Evolutionary conservation across 2,329 filamentous ascomycete genomes (phyloP).

Genomic region (Bipolaris cookei): DNA sequence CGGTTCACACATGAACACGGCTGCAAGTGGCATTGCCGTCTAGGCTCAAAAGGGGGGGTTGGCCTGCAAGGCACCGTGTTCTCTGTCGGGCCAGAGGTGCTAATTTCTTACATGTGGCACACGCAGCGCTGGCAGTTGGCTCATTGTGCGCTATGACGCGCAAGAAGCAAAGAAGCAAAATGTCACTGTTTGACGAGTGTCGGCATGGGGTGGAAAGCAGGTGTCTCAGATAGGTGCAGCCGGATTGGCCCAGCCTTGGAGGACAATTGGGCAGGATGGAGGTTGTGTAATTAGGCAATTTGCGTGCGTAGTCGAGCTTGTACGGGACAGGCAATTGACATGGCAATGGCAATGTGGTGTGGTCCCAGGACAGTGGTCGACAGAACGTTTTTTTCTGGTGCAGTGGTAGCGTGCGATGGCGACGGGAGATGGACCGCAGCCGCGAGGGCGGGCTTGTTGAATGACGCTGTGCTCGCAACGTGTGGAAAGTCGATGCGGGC

Average conservation of each 20-base stretch:
- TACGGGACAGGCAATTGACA: neutral
- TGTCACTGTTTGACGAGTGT: slow-evolving; percentile 1
- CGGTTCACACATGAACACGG: neutral
- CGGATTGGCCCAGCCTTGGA: slow-evolving; percentile 4
- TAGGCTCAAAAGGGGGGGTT: neutral
- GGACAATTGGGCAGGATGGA: neutral
- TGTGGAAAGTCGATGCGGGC: slow-evolving; percentile 14
- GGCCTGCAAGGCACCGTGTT: neutral
- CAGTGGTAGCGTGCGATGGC: slow-evolving; percentile 20
- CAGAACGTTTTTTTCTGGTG: slow-evolving; percentile 23
- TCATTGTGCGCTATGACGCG: neutral
- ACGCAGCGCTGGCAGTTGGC: neutral
- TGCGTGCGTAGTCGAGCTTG: neutral
- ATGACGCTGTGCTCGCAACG: slow-evolving; percentile 26
- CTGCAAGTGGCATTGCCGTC: neutral
- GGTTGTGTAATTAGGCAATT: slow-evolving; percentile 3
- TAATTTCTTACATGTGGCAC: neutral
- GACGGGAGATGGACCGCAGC: slow-evolving; percentile 28
- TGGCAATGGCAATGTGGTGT: slow-evolving; percentile 21
- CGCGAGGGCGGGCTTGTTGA: slow-evolving; percentile 22
- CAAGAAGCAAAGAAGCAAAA: slow-evolving; percentile 5
- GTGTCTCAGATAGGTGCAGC: neutral
- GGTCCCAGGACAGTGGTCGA: slow-evolving; percentile 21
- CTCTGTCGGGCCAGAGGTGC: neutral
- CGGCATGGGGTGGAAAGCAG: neutral